Evolutionary conservation across 345 rosid genomes (phyloP).

Genomic region (Erodium maritimum): DNA sequence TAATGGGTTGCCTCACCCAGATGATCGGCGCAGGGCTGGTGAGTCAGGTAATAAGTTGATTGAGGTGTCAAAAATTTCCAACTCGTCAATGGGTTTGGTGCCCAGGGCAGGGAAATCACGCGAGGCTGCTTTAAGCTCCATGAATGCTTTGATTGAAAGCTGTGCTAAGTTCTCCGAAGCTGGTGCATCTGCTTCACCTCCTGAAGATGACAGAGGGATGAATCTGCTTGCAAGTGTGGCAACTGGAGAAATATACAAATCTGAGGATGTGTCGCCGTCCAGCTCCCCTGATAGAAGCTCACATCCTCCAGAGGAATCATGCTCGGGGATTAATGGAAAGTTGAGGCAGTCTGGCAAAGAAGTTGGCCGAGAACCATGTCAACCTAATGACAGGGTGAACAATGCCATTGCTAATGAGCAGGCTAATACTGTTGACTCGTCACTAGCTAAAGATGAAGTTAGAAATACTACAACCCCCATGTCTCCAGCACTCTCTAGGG

Average conservation of each 20-base stretch:
- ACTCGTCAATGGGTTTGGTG: constrained; percentile 32
- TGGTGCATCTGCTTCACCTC: constrained; percentile 27
- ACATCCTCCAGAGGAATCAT: constrained; percentile 23
- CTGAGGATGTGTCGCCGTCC: constrained; percentile 42
- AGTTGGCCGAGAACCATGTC: constrained; percentile 14
- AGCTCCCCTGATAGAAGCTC: constrained; percentile 33
- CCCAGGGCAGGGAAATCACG: constrained; percentile 33
- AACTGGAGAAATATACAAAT: constrained; percentile 67
- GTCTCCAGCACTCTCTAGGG: constrained; percentile 10
- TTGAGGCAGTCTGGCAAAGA: constrained; percentile 18
- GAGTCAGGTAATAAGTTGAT: constrained; percentile 29
- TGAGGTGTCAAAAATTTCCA: constrained; percentile 30
- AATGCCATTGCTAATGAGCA: constrained; percentile 18
- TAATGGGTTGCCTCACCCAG: constrained; percentile 41
- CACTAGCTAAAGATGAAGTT: constrained; percentile 18
- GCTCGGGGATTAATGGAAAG: constrained; percentile 23
- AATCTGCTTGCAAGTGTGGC: constrained; percentile 94
- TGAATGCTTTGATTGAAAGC: constrained; percentile 83
- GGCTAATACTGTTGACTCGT: constrained; percentile 15
- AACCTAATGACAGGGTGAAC: constrained; percentile 11
- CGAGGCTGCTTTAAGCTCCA: constrained; percentile 58
- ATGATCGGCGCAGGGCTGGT: constrained; percentile 27
- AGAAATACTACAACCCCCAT: constrained; percentile 4
- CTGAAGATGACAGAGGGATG: constrained; percentile 84
- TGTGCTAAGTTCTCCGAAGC: constrained; percentile 66